Base-by-base conservation (phyloP, 305 asterid species). In the Fraxinus paxiana region DNA sequence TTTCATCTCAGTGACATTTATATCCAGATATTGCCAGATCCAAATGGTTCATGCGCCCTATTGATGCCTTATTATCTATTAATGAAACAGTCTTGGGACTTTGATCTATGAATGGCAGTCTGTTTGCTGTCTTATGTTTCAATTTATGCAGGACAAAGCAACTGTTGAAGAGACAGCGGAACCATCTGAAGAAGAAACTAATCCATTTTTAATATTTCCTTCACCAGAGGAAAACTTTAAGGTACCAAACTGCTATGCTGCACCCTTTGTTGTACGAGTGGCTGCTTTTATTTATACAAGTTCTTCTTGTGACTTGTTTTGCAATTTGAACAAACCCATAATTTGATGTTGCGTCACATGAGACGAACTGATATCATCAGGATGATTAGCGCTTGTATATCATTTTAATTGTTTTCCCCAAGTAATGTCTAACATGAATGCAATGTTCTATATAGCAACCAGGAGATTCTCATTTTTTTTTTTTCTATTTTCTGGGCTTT, bases 151-250 rank as follows among this genome's bases (percentile, higher is more conserved):
- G 99, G 96, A 85, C 2, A 92, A 92, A 71, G 85, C 88, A 82
- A 63, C 81, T 79, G 87, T 82, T 54, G 94, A 90, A 87, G 98
- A 87, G 87, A 80, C 85, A 26, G 83, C 90, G 38, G 89, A 87
- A 82, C 92, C 89, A 86, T 85, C 94, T 70, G 96, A 96, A 84
- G 99, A 92, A 88, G 98, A 92, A 84, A 65, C 86, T 46, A 96
- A 96, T 87, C 99, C 99, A 15, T 96, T 83, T 84, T 80, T 86
- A 31, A 83, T 92, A 84, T 96, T 96, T 87, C 98, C 98, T 76
- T 83, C 97, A 67, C 98, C 98, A 37, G 88, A 86, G 84, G 95
- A 96, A 81, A 94, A 96, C 86, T 84, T 88, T 56, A 91, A 96
- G 99, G 98, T 96, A 82, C 20, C 34, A 48, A 43, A 51, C 30